Percentiles rank a stretch among this genome's conserved stretches.
phyloP scores from a whole-genome alignment of 129 eudicot genomes.

The Flaveria sonorensis region DNA sequence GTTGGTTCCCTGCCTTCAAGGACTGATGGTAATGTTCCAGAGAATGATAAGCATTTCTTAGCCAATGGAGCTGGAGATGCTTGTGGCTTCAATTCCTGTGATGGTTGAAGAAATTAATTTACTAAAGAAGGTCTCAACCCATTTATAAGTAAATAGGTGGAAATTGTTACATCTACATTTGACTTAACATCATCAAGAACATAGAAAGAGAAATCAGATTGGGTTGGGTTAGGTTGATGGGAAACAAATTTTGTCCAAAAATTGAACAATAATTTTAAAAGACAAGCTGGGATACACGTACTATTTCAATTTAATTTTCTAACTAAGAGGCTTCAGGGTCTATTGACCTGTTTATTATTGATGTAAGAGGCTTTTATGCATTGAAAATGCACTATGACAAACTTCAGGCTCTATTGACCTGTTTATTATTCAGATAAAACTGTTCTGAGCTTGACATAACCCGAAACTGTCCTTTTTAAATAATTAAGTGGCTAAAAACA shows the following conservation, averaged over 20 bases:
- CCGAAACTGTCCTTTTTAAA: not conserved
- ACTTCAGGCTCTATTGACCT: not conserved
- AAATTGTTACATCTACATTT: not conserved
- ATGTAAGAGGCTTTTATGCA: not conserved
- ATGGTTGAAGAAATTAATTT: slow-evolving; percentile 8
- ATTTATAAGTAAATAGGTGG: not conserved
- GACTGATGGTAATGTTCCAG: slow-evolving; percentile 63
- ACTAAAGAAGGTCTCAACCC: not conserved
- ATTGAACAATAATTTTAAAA: not conserved
- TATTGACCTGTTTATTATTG: too few species aligned
- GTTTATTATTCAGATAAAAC: not conserved
- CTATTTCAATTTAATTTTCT: not conserved
- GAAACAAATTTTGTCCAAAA: not conserved
- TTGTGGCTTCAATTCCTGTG: slow-evolving; percentile 47
- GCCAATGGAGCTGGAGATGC: slow-evolving; percentile 54
- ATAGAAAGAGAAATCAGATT: not conserved
- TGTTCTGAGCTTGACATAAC: not conserved
- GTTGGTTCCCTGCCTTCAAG: slow-evolving; percentile 54
- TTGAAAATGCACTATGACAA: not conserved
- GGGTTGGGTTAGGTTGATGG: not conserved
- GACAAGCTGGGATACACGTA: not conserved
- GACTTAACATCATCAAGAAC: not conserved
- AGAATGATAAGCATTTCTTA: slow-evolving; percentile 83
- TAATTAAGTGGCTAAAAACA: not conserved
- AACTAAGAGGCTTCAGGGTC: too few species aligned